Base-by-base conservation (phyloP, 2,329 filamentous ascomycete species). In the Stagonosporopsis cucurbitacearum region DNA sequence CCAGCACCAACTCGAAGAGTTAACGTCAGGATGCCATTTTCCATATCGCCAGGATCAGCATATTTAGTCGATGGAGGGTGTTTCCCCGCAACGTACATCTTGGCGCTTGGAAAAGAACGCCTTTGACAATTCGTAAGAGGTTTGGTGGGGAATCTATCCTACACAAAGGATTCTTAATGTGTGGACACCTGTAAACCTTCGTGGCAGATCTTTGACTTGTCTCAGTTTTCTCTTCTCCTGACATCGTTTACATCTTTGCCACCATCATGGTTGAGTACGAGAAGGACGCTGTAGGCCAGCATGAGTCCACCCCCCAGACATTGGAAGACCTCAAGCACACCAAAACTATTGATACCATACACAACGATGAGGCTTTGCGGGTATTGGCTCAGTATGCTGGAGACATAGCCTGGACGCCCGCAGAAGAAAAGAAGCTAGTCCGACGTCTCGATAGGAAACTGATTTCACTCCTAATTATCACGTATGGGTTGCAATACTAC, bases 331-430 rank as follows among this genome's bases (percentile, higher is more conserved):
- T 53, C 4, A 42, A 33, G 13, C 28, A 53, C 12, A 53, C 36
- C 33, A 59, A 55, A 22, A 55, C 51, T 1, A 42, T 67, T 13
- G 62, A 65, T 28, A 65, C 64, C 2, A 28, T 65, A 4, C 64
- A 65, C 51, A 48, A 57, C 2, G 64, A 67, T 39, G 64, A 67
- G 35, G 64, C 63, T 2, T 19, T 62, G 7, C 35, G 47, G 25
- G 47, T 56, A 2, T 42, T 56, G 22, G 41, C 47, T 19, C 64
- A 63, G 26, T 82, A 81, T 56, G 58, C 67, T 5, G 80, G 80
- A 4, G 76, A 80, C 7, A 60, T 71, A 46, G 63, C 59, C 2
- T 83, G 81, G 80, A 76, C 74, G 0, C 66, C 73, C 58, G 82
- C 84, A 63, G 65, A 72, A 42, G 69, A 71, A 50, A 70, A 65